phyloP scores from a whole-genome alignment of 768 basidiomycete species.

The Porphyrellus cyaneotinctus region DNA sequence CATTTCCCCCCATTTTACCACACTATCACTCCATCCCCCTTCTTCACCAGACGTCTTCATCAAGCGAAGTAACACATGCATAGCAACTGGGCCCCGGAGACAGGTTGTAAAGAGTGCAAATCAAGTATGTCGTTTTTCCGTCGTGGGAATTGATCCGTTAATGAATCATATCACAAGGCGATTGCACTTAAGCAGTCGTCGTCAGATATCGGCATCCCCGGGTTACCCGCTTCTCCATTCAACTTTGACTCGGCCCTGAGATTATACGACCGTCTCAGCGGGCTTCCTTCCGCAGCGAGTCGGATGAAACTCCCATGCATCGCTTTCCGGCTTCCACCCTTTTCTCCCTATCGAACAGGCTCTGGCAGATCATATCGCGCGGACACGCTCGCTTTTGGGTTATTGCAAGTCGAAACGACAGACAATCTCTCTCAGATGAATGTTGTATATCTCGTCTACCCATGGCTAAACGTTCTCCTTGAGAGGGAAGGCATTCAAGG shows the following conservation, averaged over 20 bases:
- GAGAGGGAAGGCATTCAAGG: not conserved
- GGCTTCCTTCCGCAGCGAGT: no score
- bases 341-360: not conserved
- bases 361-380: not conserved
- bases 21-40: not conserved
- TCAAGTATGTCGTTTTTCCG: not conserved
- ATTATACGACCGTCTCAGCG: not conserved
- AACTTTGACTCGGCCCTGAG: not conserved
- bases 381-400: not conserved
- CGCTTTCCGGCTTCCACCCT: not conserved
- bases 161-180: not conserved
- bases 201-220: not conserved
- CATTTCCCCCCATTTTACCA: not conserved
- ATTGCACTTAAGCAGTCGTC: not conserved
- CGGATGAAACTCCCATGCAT: no score
- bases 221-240: not conserved
- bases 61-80: not conserved
- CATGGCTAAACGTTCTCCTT: slow-evolving; percentile 1
- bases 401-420: not conserved
- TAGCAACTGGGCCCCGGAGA: not conserved
- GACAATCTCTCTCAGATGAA: not conserved
- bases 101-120: not conserved
- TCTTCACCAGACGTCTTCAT: not conserved
- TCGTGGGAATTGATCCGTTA: not conserved
- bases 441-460: not conserved